A percentile compares a stretch with the other conserved stretches of the same genome.
Conservation (phyloP, 257 asterid species). For the Phtheirospermum japonicum region DNA sequence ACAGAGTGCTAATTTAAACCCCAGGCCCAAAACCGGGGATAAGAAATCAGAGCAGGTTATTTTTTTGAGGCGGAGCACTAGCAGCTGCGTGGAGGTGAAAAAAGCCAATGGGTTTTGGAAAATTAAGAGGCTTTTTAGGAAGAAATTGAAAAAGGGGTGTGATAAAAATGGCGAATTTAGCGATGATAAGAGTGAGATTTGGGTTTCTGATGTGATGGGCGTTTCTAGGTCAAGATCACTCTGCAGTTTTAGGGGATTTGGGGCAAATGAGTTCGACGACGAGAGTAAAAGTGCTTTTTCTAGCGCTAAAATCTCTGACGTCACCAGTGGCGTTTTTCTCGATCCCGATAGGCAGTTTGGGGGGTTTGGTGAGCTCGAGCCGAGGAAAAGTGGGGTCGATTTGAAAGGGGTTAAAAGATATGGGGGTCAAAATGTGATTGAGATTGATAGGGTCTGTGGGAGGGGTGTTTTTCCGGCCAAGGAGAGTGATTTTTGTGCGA, state of each 20-base stretch:
- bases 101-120: constrained; percentile 73
- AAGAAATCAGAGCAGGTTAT: constrained; percentile 53
- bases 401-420: constrained; percentile 6
- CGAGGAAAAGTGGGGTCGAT: constrained; percentile 45
- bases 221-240: constrained; percentile 84
- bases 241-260: constrained; percentile 71
- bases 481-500: constrained; percentile 66
- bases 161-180: constrained; percentile 32
- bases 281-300: constrained; percentile 54
- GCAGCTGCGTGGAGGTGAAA: constrained; percentile 84
- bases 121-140: constrained; percentile 65
- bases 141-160: constrained; percentile 35
- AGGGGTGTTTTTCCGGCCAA: constrained; percentile 60
- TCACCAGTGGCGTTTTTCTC: constrained; percentile 54
- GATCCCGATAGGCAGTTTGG: constrained; percentile 39
- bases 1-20: constrained; percentile 5
- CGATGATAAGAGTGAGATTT: constrained; percentile 56
- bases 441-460: constrained; percentile 40
- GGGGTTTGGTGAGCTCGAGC: constrained; percentile 31
- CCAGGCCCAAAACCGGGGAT: constrained; percentile 28
- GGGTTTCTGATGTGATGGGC: constrained; percentile 55
- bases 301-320: constrained; percentile 90
- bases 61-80: constrained; percentile 61
- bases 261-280: constrained; percentile 42
- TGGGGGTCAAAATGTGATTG: constrained; percentile 19